Percentiles rank a stretch among this genome's conserved stretches.
phyloP scores from a whole-genome alignment of 1,139 yeast species.

The Yamadazyma siamensis region DNA sequence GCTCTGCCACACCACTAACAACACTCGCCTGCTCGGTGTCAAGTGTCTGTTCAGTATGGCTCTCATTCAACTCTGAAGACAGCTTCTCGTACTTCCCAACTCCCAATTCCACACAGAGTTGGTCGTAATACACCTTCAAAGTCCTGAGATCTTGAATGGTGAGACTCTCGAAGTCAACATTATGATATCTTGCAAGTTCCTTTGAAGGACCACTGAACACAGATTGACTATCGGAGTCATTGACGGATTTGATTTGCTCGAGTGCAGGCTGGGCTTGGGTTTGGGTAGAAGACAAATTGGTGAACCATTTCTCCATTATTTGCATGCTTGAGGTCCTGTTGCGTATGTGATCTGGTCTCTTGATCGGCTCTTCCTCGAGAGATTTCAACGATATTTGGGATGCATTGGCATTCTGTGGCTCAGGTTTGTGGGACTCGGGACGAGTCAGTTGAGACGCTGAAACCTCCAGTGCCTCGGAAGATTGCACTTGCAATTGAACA shows the following conservation, averaged over 20 bases:
- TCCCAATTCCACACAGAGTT: conserved; percentile 26
- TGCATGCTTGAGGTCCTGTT: conserved; percentile 40
- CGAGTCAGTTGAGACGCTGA: too few species aligned
- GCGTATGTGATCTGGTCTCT: conserved; percentile 28
- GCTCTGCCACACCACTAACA: too few species aligned
- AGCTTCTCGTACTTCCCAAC: conserved; percentile 14
- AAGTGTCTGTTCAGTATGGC: too few species aligned
- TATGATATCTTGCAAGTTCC: conserved; percentile 32
- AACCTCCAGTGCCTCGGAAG: too few species aligned
- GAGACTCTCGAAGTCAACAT: conserved; percentile 34
- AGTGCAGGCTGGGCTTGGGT: conserved; percentile 3
- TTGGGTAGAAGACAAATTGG: conserved; percentile 23
- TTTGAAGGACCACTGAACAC: conserved; percentile 18
- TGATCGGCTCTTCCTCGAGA: conserved; percentile 22
- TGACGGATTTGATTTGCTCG: conserved; percentile 1
- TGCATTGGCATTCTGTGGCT: conserved; percentile 8
- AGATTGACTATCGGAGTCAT: conserved; percentile 12
- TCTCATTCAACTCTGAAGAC: conserved; percentile 11
- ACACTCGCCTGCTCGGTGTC: too few species aligned
- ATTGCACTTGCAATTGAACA: conserved; percentile 1
- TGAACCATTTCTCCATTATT: conserved; percentile 46
- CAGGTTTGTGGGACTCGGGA: neutral
- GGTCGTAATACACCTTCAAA: conserved; percentile 36
- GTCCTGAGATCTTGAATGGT: conserved; percentile 34
- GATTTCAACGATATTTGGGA: conserved; percentile 33